Base-by-base conservation (phyloP, 176 grass and related monocot genomes). In the Cenchrus purpureus region DNA sequence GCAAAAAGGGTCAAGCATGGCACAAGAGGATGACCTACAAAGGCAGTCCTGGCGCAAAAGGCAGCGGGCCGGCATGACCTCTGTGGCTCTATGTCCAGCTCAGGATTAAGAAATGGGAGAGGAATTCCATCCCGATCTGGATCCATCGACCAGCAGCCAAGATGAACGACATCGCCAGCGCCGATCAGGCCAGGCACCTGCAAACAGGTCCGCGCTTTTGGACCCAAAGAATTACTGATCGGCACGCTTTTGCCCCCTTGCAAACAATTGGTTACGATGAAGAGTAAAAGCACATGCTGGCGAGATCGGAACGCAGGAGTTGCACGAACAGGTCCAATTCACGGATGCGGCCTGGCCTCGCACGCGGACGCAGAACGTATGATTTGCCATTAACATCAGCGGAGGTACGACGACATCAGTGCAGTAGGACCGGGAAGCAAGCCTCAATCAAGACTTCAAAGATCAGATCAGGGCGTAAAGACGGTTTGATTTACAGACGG, bases 401-500 rank as follows among this genome's bases (percentile, higher is more conserved):
- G 17, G 31, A 32, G 31, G 31, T 32, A 32, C 31, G 31, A 32
- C 31, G 31, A 32, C 37, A 40, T 40, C 37, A 40, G 8, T 37
- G 25, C 5, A 13, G 7, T 16, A 60, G 40, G 44, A 7, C 43
- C 55, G 61, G 42, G 34, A 69, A 48, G 11, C 34, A 52, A 76
- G 31, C 46, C 57, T 56, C 17, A 40, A 40, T 40, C 37, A 40
- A 40, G 37, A 40, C 37, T 40, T 40, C 1, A 55, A 1, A 49
- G 28, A 64, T 37, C 2, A 19, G 22, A 73, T 70, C 45, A 17
- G 42, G 32, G 55, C 62, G 52, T 2, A 82, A 62, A 62, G 54
- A 56, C 6, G 2, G 40, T 64, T 51, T 76, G 67, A 80, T 85
- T 85, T 76, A 81, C 71, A 81, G 87, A 62, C 22, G 37, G 54